Base-by-base conservation (phyloP, 768 basidiomycete species). In the Xanthoconium purpureum region DNA sequence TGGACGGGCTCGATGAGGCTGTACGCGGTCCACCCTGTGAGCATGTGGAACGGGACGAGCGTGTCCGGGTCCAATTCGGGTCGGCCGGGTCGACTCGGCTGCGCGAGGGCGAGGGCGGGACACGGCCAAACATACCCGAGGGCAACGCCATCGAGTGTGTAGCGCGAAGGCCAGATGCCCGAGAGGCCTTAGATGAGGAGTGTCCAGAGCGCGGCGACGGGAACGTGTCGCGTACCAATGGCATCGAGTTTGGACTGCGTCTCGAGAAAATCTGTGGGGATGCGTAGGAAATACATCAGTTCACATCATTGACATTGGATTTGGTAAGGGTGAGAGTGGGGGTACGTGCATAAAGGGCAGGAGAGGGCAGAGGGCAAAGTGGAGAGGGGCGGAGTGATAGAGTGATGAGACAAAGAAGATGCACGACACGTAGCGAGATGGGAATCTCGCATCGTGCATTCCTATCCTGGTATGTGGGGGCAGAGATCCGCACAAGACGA, bases 121-220 rank as follows among this genome's bases (percentile, higher is more conserved):
- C 92, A 95, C 0, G 88, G 88, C 96, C 96, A 98, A 45, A 94
- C 94, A 67, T 98, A 96, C 20, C 96, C 96, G 6, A 98, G 82
- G 0, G 88, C 69, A 28, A 89, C 71, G 5, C 83, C 87, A 9
- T 77, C 85, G 30, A 98, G 75, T 5, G 79, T 77, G 3, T 81
- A 80, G 28, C 94, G 82, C 17, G 80, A 75, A 1, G 95, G 95
- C 96, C 96, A 98, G 65, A 98, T 92, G 2, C 85, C 80, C 50
- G 88, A 82, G 35, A 98, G 78, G 5, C 92, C 90, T 5, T 88
- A 82, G 50, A 97, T 86, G 43, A 98, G 82, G 17, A 82, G 81
- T 14, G 81, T 72, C 94, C 96, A 98, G 14, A 98, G 81, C 0
- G 84, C 80, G 9, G 87, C 74, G 57, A 97, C 76, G 46, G 88